Conservation (phyloP, 306 rosid species). For the Prinsepia uniflora region DNA sequence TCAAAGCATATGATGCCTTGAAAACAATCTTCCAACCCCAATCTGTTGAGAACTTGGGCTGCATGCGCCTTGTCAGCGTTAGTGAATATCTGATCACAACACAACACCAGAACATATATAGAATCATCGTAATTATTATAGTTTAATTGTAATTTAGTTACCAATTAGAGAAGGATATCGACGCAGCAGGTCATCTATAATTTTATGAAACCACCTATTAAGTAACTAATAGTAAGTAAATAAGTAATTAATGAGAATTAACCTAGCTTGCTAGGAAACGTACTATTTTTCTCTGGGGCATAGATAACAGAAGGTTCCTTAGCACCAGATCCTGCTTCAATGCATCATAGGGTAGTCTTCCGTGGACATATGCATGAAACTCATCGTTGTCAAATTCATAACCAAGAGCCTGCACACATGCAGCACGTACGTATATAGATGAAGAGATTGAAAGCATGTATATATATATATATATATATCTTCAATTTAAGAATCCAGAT, state of each 20-base stretch:
- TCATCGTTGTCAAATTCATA: conserved; percentile 73
- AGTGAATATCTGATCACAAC: conserved; percentile 62
- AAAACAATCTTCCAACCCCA: conserved; percentile 81
- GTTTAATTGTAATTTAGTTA: too few species aligned
- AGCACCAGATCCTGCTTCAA: conserved; percentile 63
- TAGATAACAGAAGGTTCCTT: conserved; percentile 74
- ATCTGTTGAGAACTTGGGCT: conserved; percentile 51
- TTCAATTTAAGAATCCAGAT: neutral
- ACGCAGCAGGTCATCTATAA: neutral
- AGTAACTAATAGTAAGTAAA: neutral
- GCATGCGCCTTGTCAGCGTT: conserved; percentile 74
- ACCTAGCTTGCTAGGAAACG: conserved; percentile 12
- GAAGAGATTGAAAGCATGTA: neutral
- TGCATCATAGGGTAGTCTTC: conserved; percentile 65
- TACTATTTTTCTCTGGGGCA: conserved; percentile 90
- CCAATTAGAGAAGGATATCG: too few species aligned
- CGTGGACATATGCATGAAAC: conserved; percentile 71
- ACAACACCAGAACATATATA: conserved; percentile 1
- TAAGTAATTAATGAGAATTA: neutral
- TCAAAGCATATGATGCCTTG: conserved; percentile 81
- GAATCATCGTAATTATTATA: neutral
- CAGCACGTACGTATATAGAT: neutral
- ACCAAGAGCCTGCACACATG: conserved; percentile 48
- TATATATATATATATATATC: neutral
- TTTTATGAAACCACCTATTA: neutral